Percentiles rank a stretch among this genome's conserved stretches.
Conservation (phyloP, 1,284 basidiomycete genomes). For the Rhodotorula sp. region DNA sequence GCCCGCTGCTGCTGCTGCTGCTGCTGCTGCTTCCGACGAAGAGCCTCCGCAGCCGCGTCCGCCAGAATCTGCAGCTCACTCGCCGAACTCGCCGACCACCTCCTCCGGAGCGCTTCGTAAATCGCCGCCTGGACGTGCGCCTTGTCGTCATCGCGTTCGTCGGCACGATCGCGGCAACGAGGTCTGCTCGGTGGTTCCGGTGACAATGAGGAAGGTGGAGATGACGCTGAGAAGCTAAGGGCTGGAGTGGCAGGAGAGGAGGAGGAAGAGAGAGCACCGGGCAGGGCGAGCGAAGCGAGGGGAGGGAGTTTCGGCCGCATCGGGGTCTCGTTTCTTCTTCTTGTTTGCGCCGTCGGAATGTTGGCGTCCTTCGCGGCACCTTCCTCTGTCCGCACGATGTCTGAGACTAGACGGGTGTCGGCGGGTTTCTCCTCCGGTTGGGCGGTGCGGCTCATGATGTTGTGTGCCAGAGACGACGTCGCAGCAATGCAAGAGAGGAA, state of each 20-base stretch:
- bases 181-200: no score
- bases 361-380: no score
- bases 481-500: no score
- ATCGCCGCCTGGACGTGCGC: neutral
- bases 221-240: neutral
- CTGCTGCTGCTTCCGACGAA: neutral
- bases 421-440: no score
- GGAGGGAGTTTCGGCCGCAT: neutral
- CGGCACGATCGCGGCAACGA: no score
- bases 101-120: constrained; percentile 1
- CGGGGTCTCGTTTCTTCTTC: neutral
- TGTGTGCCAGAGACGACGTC: no score
- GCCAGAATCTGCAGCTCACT: neutral
- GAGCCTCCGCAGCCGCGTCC: neutral
- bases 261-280: neutral
- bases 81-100: neutral
- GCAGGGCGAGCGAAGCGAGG: neutral
- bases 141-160: neutral
- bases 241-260: neutral
- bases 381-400: no score
- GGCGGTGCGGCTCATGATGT: no score
- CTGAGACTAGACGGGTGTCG: no score
- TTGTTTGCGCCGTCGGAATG: no score
- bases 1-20: neutral
- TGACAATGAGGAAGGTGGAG: neutral